These are phyloP conservation scores for Agaricus sinodeliciosus DNA, from an alignment of 768 basidiomycete species.

Conservation along the genomic window DNA sequence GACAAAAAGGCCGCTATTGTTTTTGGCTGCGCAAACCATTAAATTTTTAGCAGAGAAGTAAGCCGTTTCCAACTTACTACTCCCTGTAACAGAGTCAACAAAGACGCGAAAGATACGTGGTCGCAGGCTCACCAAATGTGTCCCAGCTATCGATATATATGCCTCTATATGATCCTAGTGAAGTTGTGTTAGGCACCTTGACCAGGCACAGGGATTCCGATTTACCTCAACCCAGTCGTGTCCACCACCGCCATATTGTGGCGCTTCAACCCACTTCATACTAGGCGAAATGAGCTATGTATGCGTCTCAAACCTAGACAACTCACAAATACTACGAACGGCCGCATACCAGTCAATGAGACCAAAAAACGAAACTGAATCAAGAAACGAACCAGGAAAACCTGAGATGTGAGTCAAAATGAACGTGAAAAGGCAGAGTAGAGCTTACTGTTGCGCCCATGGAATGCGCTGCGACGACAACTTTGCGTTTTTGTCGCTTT, in stretches of 20 bases:
- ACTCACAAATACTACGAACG: slow-evolving; percentile 76
- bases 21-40: slow-evolving; percentile 56
- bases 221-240: slow-evolving; percentile 85
- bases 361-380: background rate
- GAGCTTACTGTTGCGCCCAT: slow-evolving; percentile 74
- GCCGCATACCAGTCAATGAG: slow-evolving; percentile 5
- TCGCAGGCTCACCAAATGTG: slow-evolving; percentile 58
- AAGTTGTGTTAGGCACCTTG: slow-evolving; percentile 3
- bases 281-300: slow-evolving; percentile 28
- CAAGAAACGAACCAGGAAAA: slow-evolving; percentile 38
- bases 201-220: background rate
- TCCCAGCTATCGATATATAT: slow-evolving; percentile 79
- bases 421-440: background rate
- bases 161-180: slow-evolving; percentile 76
- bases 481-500: slow-evolving; percentile 64
- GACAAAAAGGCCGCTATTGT: slow-evolving; percentile 93
- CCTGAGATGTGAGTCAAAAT: slow-evolving; percentile 20
- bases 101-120: background rate
- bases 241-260: slow-evolving; percentile 75
- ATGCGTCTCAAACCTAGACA: background rate
- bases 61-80: slow-evolving; percentile 39
- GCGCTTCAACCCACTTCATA: slow-evolving; percentile 96
- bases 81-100: slow-evolving; percentile 39
- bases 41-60: background rate
- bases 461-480: slow-evolving; percentile 79